phyloP scores from a whole-genome alignment of 2,329 filamentous ascomycete genomes.

The Fusarium hainanense region DNA sequence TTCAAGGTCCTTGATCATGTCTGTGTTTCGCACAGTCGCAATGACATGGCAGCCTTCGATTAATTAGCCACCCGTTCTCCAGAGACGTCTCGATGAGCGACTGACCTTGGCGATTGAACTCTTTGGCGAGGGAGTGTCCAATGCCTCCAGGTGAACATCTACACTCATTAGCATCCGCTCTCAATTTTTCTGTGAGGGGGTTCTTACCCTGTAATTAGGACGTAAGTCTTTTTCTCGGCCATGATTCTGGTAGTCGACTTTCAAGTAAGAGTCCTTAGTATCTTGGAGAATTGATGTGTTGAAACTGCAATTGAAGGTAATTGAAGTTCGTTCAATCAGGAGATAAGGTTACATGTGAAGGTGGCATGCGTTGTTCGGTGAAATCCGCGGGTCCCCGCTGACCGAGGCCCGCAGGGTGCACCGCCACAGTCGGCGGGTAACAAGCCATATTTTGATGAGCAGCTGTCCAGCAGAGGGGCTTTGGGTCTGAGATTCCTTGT shows the following conservation, averaged over 20 bases:
- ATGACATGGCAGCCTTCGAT: slow-evolving; percentile 60
- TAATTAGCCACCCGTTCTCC: not conserved
- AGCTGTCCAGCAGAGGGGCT: not conserved
- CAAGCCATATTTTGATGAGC: not conserved
- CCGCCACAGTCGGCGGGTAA: not conserved
- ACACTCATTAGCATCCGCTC: not conserved
- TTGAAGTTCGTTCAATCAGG: not conserved
- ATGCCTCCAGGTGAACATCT: slow-evolving; percentile 70
- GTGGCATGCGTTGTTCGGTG: too few species aligned
- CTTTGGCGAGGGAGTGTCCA: slow-evolving; percentile 63
- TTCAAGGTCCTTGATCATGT: slow-evolving; percentile 60
- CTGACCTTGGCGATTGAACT: slow-evolving; percentile 64
- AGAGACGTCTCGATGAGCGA: not conserved
- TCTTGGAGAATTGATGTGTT: not conserved
- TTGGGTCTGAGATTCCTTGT: too few species aligned
- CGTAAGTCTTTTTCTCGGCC: slow-evolving; percentile 49
- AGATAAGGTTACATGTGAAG: slow-evolving; percentile 9
- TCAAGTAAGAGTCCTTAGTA: not conserved
- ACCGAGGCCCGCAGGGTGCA: not conserved
- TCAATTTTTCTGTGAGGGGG: not conserved
- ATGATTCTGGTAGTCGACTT: not conserved
- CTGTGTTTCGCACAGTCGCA: slow-evolving; percentile 63
- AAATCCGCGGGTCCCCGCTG: not conserved
- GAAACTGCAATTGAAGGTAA: not conserved
- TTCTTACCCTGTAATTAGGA: slow-evolving; percentile 29